phyloP scores from a whole-genome alignment of 139 green algal species.

The Pseudopediastrum boryanum region DNA sequence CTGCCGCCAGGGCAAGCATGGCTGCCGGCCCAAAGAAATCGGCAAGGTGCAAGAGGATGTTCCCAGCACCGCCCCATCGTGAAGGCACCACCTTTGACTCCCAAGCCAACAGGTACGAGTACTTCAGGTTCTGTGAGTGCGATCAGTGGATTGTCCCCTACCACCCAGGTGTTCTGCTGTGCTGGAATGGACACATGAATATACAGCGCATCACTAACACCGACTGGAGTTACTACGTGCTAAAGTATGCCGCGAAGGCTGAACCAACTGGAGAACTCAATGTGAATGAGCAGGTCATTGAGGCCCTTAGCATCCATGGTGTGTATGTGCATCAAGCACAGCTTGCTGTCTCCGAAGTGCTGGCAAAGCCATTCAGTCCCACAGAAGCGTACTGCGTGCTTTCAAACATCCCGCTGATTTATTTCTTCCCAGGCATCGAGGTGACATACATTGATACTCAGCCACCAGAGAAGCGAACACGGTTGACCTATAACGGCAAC shows the following conservation, averaged over 20 bases:
- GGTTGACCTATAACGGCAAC: no score
- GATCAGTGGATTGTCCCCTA: not conserved
- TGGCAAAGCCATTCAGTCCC: not conserved
- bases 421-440: not conserved
- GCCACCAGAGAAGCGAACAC: not conserved
- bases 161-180: not conserved
- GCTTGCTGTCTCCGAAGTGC: not conserved
- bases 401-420: not conserved
- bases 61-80: not conserved
- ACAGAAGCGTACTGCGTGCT: not conserved
- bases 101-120: not conserved
- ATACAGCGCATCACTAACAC: slow-evolving; percentile 8
- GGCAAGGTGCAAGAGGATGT: no score
- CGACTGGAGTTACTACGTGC: slow-evolving; percentile 2
- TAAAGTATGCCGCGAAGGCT: slow-evolving; percentile 18
- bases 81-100: not conserved
- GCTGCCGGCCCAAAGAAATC: not conserved
- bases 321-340: not conserved
- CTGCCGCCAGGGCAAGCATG: not conserved
- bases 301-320: not conserved
- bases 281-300: not conserved
- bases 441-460: slow-evolving; percentile 8
- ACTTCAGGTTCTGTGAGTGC: not conserved
- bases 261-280: not conserved
- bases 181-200: not conserved